phyloP scores from a whole-genome alignment of 371 early-diverging fungal genomes.

The Choanephora cucurbitarum region DNA sequence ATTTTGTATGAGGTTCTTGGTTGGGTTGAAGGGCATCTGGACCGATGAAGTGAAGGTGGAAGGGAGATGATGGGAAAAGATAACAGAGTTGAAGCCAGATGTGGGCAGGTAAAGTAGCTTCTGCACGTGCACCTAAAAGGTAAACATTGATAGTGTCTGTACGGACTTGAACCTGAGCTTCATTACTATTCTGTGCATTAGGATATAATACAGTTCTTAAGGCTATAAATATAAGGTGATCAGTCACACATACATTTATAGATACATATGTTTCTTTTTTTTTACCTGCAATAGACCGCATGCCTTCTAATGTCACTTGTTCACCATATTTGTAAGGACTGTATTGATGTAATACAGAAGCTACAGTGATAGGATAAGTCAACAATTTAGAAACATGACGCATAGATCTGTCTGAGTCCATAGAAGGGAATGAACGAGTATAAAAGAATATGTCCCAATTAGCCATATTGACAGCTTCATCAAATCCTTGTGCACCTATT shows the following conservation, averaged over 20 bases:
- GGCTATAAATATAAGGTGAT: slow-evolving; percentile 51
- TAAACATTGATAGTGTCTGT: slow-evolving; percentile 72
- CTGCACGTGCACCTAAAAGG: slow-evolving; percentile 79
- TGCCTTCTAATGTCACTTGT: slow-evolving; percentile 76
- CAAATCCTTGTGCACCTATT: slow-evolving; percentile 70
- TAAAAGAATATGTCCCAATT: slow-evolving; percentile 85
- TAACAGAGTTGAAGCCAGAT: slow-evolving; percentile 79
- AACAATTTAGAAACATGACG: slow-evolving; percentile 82
- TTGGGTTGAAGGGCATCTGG: slow-evolving; percentile 75
- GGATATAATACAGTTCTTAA: slow-evolving; percentile 72
- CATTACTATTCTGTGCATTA: slow-evolving; percentile 46
- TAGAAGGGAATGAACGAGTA: slow-evolving; percentile 79
- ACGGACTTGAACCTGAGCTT: slow-evolving; percentile 46
- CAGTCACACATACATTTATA: too few species aligned
- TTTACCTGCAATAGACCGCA: slow-evolving; percentile 67
- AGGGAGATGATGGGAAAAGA: slow-evolving; percentile 74
- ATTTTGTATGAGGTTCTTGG: slow-evolving; percentile 44
- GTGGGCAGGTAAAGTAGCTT: slow-evolving; percentile 77
- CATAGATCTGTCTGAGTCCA: slow-evolving; percentile 75
- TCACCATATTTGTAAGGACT: slow-evolving; percentile 70
- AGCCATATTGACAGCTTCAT: slow-evolving; percentile 78
- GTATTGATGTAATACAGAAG: slow-evolving; percentile 74
- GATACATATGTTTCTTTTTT: too few species aligned
- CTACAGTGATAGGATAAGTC: slow-evolving; percentile 84
- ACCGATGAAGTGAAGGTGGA: slow-evolving; percentile 83